Evolutionary conservation across 345 rosid species (phyloP).

Genomic region (Isatis tinctoria): DNA sequence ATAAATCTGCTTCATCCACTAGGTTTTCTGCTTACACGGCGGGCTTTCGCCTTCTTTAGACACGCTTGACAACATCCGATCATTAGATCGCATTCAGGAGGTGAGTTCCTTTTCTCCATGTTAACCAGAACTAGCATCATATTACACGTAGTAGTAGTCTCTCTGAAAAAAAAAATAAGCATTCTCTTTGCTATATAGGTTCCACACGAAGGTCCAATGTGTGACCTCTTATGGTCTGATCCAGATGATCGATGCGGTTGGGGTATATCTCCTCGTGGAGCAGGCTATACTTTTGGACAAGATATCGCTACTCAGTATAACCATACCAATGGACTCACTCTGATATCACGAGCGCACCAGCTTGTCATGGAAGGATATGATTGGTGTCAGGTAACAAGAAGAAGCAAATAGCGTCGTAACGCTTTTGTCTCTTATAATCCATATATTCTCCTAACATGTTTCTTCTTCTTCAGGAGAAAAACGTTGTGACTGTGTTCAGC

Average conservation of each 20-base stretch:
- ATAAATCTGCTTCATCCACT: neutral
- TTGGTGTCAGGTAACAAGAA: slow-evolving; percentile 73
- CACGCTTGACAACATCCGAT: slow-evolving; percentile 80
- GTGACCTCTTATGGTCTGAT: no score
- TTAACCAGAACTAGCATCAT: neutral
- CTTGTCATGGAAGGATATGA: slow-evolving; percentile 93
- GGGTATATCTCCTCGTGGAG: no score
- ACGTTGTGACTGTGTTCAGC: slow-evolving; percentile 53
- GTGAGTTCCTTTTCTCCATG: slow-evolving; percentile 30
- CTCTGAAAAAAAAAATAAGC: neutral
- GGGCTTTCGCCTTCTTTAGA: slow-evolving; percentile 89
- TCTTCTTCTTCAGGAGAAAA: slow-evolving; percentile 53
- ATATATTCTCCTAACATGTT: no score
- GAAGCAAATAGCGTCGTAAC: neutral
- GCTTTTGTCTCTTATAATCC: no score
- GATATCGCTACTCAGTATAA: slow-evolving; percentile 78
- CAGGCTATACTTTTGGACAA: slow-evolving; percentile 53
- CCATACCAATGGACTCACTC: slow-evolving; percentile 71
- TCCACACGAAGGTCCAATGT: slow-evolving; percentile 96
- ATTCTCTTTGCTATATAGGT: slow-evolving; percentile 39
- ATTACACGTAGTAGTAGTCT: neutral
- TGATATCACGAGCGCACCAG: slow-evolving; percentile 87
- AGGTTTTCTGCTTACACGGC: slow-evolving; percentile 75
- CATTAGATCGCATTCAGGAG: slow-evolving; percentile 91
- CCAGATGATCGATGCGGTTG: slow-evolving; percentile 91